These are phyloP conservation scores for Garcia nutans DNA, from an alignment of 345 rosid genomes.

Conservation along the genomic window DNA sequence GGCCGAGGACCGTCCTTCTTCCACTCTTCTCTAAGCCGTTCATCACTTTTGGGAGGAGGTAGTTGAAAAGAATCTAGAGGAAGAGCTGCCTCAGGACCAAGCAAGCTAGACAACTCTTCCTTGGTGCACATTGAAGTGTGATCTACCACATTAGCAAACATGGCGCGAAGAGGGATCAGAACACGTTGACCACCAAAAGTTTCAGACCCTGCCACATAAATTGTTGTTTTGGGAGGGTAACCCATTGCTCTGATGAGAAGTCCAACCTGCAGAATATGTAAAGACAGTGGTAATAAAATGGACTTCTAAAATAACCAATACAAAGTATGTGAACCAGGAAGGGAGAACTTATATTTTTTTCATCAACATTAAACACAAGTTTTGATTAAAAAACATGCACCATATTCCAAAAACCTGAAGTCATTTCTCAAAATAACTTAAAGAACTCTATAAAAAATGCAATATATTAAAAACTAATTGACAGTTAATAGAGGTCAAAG, in stretches of 20 bases:
- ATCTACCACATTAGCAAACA: slow-evolving; percentile 77
- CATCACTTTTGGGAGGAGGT: slow-evolving; percentile 57
- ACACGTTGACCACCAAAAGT: slow-evolving; percentile 93
- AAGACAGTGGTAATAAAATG: not conserved
- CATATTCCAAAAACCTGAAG: no score
- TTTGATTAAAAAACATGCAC: no score
- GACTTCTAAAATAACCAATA: not conserved
- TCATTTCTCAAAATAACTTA: no score
- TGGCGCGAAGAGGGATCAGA: slow-evolving; percentile 86
- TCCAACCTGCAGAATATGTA: slow-evolving; percentile 69
- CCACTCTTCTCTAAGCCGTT: slow-evolving; percentile 83
- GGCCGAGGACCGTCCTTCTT: slow-evolving; percentile 94
- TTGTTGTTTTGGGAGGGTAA: slow-evolving; percentile 74
- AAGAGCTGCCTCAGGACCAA: slow-evolving; percentile 83
- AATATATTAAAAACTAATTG: no score
- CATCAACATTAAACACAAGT: no score
- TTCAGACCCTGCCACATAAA: slow-evolving; percentile 94
- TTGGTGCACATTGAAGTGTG: slow-evolving; percentile 72
- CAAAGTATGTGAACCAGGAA: not conserved
- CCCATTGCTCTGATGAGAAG: slow-evolving; percentile 90
- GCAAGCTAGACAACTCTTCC: slow-evolving; percentile 64
- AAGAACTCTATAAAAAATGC: no score
- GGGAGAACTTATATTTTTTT: not conserved
- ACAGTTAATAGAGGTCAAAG: no score
- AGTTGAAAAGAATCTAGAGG: slow-evolving; percentile 42